Evolutionary conservation across 2,329 filamentous ascomycete genomes (phyloP).

Genomic region (Fusarium sp.): DNA sequence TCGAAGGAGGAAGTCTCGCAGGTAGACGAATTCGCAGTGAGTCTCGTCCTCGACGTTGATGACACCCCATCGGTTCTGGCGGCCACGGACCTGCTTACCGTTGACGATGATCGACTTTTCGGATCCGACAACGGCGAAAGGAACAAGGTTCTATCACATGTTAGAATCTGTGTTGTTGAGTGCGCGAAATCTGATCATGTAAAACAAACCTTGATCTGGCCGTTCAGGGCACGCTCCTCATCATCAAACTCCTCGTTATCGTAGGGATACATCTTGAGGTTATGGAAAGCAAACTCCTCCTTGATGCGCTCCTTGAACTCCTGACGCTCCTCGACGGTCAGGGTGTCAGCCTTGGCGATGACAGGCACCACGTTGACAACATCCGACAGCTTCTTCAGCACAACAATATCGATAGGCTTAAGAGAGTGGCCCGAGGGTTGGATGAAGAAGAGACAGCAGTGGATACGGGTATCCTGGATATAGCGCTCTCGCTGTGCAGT

Average conservation of each 20-base stretch:
- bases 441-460: constrained; percentile 99
- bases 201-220: constrained; percentile 86
- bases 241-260: constrained; percentile 99
- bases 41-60: constrained; percentile 99
- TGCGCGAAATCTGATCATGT: neutral
- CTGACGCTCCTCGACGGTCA: constrained; percentile 93
- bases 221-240: constrained; percentile 92
- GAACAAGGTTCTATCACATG: constrained; percentile 78
- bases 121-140: constrained; percentile 96
- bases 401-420: constrained; percentile 99
- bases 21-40: constrained; percentile 99
- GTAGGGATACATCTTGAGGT: constrained; percentile 99
- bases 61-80: constrained; percentile 98
- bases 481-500: constrained; percentile 99
- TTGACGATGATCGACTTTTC: constrained; percentile 98
- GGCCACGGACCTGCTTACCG: constrained; percentile 95
- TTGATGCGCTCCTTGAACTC: constrained; percentile 99
- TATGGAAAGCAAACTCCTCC: constrained; percentile 99
- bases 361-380: constrained; percentile 99
- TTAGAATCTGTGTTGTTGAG: constrained; percentile 47
- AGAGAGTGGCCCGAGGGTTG: constrained; percentile 97
- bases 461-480: constrained; percentile 98
- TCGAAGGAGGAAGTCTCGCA: constrained; percentile 97
- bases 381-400: constrained; percentile 98
- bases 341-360: constrained; percentile 96